Conservation (phyloP, 1,284 basidiomycete genomes). For the Tilletiaria anomala region DNA sequence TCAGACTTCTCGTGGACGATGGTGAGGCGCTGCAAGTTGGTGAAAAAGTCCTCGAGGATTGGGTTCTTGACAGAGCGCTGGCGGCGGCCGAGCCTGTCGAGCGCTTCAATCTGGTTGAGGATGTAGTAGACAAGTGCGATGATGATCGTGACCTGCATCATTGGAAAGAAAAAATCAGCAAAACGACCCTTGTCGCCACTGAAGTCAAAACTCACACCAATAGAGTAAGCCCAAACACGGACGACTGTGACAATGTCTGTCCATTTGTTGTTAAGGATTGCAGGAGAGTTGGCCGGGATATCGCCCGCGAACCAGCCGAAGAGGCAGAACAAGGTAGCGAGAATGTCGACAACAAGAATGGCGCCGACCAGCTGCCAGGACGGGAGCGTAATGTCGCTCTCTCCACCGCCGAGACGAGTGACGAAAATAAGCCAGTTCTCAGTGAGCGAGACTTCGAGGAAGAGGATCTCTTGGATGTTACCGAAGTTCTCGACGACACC, state of each 20-base stretch:
- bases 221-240: conserved; percentile 46
- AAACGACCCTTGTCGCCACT: conserved; percentile 41
- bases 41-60: conserved; percentile 45
- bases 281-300: conserved; percentile 20
- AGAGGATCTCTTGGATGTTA: conserved; percentile 46
- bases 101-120: conserved; percentile 42
- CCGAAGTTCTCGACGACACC: conserved; percentile 49
- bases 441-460: conserved; percentile 48
- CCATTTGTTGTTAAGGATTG: conserved; percentile 23
- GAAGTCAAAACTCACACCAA: conserved; percentile 47
- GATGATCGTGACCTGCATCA: no score
- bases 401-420: conserved; percentile 40
- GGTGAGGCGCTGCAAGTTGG: conserved; percentile 45
- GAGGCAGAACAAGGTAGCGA: conserved; percentile 46
- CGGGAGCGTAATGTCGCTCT: conserved; percentile 41
- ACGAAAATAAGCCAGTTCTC: conserved; percentile 49
- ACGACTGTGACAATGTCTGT: conserved; percentile 47
- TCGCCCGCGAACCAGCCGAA: conserved; percentile 48
- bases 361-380: conserved; percentile 46
- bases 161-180: no score
- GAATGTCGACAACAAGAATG: conserved; percentile 45
- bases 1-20: conserved; percentile 44
- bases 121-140: conserved; percentile 43
- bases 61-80: conserved; percentile 44
- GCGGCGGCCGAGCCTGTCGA: conserved; percentile 45